Base-by-base conservation (phyloP, 305 asterid species). In the Caryopteris hybrid region DNA sequence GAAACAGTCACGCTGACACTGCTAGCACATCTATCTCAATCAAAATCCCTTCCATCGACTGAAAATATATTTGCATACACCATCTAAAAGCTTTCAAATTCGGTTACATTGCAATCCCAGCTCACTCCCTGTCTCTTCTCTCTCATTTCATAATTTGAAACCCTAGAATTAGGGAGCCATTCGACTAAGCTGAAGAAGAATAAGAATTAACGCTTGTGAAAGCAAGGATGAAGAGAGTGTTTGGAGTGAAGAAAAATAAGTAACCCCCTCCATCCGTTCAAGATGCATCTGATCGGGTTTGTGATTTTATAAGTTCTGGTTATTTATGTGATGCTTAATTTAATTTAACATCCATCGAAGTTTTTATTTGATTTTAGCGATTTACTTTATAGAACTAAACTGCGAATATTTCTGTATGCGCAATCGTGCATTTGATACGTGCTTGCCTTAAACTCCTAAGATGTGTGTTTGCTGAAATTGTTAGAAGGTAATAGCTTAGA, bases 201-300 rank as follows among this genome's bases (percentile, higher is more conserved):
- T 48, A 31, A 20, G 33, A 43, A 22, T 54, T 11, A 9, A 41
- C 27, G 54, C 25, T 14, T 34, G 46, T 56, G 57, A 17, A 46
- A 56, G n/a, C 36, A 52, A 76, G 69, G 73, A 92, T 92, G 98
- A 90, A 64, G 89, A 88, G 95, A 78, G 91, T 88, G 8, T 92
- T 92, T 66, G 96, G 98, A 16, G 76, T 54, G 31, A 92, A 86
- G 88, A 92, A 89, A 73, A 88, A 89, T 41, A 86, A 88, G 72
- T 91, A 85, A 47, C 91, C 96, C 11, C 88, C 92, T 52, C 85
- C 91, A 4, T 85, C 96, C 58, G 52, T 88, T 83, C 84, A 83
- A 71, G 95, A 92, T 39, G 83, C 96, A 29, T 84, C 98, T 71
- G 91, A 86, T 81, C 91, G 95, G 86, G 98, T 89, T 74, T 41